Conservation (phyloP, 2,329 filamentous ascomycete genomes). For the Epichloe festucae region DNA sequence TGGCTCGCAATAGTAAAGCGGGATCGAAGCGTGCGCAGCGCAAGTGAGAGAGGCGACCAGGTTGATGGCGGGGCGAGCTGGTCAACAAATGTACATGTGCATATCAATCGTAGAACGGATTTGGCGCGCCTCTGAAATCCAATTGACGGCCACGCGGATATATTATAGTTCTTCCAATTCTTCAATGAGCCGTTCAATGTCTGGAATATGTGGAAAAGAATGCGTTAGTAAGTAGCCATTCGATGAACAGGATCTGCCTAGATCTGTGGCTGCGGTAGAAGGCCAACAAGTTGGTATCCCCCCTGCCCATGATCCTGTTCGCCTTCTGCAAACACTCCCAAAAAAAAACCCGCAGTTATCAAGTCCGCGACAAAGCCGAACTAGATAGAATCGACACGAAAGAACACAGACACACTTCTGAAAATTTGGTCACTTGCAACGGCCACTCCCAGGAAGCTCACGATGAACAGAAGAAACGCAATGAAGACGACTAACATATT, state of each 20-base stretch:
- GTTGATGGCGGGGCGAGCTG: slow-evolving; percentile 3
- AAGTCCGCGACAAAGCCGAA: neutral
- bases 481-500: neutral
- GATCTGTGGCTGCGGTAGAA: no score
- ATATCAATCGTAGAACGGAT: neutral
- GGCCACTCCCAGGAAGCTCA: no score
- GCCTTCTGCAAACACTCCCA: neutral
- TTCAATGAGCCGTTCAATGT: no score
- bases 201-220: no score
- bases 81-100: neutral
- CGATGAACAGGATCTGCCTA: no score
- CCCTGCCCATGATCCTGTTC: neutral
- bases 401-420: neutral
- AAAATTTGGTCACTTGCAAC: neutral
- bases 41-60: neutral
- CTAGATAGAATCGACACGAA: neutral
- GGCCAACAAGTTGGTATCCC: neutral
- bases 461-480: neutral
- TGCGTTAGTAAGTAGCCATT: no score
- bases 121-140: neutral
- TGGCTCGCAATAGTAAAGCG: neutral
- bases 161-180: no score
- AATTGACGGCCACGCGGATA: neutral
- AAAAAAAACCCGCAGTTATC: neutral
- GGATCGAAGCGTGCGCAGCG: neutral